A percentile compares a stretch with the other conserved stretches of the same genome.
Conservation (phyloP, 1,139 yeast genomes). For the Sugiyamaella neomexicana region DNA sequence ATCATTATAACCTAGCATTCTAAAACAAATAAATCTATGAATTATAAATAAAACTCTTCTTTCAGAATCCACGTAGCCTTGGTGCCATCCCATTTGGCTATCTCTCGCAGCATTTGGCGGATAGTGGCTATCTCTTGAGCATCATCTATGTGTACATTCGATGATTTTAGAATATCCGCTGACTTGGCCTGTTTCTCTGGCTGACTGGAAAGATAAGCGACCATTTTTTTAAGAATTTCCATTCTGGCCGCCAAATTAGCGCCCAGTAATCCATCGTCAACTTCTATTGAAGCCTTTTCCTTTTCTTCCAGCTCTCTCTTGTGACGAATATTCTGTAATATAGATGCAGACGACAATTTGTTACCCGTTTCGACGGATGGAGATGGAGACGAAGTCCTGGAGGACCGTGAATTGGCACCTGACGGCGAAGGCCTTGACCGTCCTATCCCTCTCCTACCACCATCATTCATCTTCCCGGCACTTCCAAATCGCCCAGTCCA, state of each 20-base stretch:
- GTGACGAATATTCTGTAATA: conserved; percentile 33
- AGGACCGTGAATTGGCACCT: not conserved
- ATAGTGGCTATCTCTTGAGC: conserved; percentile 62
- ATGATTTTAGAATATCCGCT: conserved; percentile 53
- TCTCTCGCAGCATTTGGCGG: conserved; percentile 65
- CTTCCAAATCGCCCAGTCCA: conserved; percentile 94
- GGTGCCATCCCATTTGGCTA: conserved; percentile 65
- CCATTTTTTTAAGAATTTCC: conserved; percentile 35
- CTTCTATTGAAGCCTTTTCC: conserved; percentile 25
- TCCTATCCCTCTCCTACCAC: not conserved
- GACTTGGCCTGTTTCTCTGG: conserved; percentile 45
- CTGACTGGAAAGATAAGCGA: conserved; percentile 37
- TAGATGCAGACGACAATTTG: conserved; percentile 30
- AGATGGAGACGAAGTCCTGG: conserved; percentile 9
- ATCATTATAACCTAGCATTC: too few species aligned
- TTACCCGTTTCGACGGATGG: conserved; percentile 24
- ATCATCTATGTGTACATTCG: conserved; percentile 50
- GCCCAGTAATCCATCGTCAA: conserved; percentile 21
- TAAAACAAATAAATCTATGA: not conserved
- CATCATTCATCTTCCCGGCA: conserved; percentile 58
- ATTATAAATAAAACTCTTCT: conserved; percentile 46
- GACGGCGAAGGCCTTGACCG: conserved; percentile 2
- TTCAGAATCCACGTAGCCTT: conserved; percentile 66
- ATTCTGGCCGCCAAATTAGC: conserved; percentile 25
- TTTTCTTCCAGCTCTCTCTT: conserved; percentile 35